These are phyloP conservation scores for Aspergillus ibericus DNA, from an alignment of 2,329 filamentous ascomycete species.

Conservation along the genomic window DNA sequence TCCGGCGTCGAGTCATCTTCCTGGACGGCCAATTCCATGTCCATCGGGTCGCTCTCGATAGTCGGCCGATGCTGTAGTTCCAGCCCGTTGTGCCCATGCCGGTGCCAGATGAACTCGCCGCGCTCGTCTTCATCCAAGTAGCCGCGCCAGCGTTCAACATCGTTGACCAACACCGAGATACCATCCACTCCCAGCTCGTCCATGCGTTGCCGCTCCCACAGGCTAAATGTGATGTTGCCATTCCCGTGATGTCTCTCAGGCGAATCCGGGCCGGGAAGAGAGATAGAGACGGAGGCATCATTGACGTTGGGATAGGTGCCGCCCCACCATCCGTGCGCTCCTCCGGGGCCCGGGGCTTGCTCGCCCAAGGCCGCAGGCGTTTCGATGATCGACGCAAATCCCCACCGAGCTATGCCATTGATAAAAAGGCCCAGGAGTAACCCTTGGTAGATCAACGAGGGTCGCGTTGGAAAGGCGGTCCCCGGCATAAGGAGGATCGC, in stretches of 20 bases:
- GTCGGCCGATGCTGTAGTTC: slow-evolving; percentile 30
- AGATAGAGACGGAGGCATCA: slow-evolving; percentile 42
- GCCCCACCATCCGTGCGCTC: slow-evolving; percentile 45
- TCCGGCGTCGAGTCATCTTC: slow-evolving; percentile 35
- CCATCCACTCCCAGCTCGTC: slow-evolving; percentile 51
- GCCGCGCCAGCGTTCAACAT: slow-evolving; percentile 61
- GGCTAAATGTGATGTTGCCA: slow-evolving; percentile 48
- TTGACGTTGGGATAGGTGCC: slow-evolving; percentile 57
- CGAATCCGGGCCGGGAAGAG: slow-evolving; percentile 38
- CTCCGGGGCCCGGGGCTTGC: slow-evolving; percentile 45
- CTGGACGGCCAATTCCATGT: slow-evolving; percentile 15
- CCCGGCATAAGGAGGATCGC: slow-evolving; percentile 83
- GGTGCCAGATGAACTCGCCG: slow-evolving; percentile 54
- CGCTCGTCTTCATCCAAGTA: slow-evolving; percentile 53
- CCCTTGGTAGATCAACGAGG: slow-evolving; percentile 83
- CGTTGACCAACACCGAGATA: slow-evolving; percentile 61
- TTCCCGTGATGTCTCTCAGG: slow-evolving; percentile 38
- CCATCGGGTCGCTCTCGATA: slow-evolving; percentile 25
- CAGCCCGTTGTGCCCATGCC: slow-evolving; percentile 42
- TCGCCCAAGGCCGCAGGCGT: slow-evolving; percentile 69
- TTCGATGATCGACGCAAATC: slow-evolving; percentile 84
- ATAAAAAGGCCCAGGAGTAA: slow-evolving; percentile 87
- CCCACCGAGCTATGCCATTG: slow-evolving; percentile 92
- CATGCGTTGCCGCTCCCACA: slow-evolving; percentile 46
- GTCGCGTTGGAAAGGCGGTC: slow-evolving; percentile 83